phyloP scores from a whole-genome alignment of 139 green algal species.

The Chlorella sp. region DNA sequence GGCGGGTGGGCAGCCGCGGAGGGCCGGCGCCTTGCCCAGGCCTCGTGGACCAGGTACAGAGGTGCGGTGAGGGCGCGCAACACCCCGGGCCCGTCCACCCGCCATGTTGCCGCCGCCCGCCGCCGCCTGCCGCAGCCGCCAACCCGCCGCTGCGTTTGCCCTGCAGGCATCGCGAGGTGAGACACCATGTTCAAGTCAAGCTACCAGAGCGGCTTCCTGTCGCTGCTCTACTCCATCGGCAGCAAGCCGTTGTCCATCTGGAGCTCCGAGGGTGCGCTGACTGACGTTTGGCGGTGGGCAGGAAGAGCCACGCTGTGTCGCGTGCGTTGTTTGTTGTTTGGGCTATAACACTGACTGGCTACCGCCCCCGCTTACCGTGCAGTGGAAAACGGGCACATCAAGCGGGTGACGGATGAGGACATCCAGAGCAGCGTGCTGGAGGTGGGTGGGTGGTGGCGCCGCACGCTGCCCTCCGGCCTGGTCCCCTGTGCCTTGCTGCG shows the following conservation, averaged over 20 bases:
- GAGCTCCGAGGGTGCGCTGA: constrained; percentile 83
- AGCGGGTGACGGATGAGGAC: constrained; percentile 96
- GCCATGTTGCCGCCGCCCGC: neutral
- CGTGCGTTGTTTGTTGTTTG: too few relatives aligned
- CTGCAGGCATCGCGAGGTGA: neutral
- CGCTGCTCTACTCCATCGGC: constrained; percentile 96
- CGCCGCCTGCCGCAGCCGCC: neutral
- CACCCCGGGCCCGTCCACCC: neutral
- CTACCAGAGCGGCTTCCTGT: constrained; percentile 94
- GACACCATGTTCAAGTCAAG: constrained; percentile 83
- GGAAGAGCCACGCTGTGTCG: neutral
- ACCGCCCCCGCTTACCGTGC: constrained; percentile 27
- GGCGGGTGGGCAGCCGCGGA: too few relatives aligned
- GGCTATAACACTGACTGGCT: too few relatives aligned
- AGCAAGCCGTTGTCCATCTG: constrained; percentile 97
- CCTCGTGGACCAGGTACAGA: too few relatives aligned
- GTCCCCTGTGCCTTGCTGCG: too few relatives aligned
- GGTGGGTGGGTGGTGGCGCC: too few relatives aligned
- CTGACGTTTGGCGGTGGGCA: neutral
- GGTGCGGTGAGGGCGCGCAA: too few relatives aligned
- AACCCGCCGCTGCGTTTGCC: too few relatives aligned
- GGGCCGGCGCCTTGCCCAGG: too few relatives aligned
- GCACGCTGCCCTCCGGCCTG: too few relatives aligned
- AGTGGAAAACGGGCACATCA: constrained; percentile 97
- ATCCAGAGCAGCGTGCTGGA: constrained; percentile 96